phyloP scores from a whole-genome alignment of 225 moss, liverwort and hornwort genomes.

The Physcomitrellopsis africana region DNA sequence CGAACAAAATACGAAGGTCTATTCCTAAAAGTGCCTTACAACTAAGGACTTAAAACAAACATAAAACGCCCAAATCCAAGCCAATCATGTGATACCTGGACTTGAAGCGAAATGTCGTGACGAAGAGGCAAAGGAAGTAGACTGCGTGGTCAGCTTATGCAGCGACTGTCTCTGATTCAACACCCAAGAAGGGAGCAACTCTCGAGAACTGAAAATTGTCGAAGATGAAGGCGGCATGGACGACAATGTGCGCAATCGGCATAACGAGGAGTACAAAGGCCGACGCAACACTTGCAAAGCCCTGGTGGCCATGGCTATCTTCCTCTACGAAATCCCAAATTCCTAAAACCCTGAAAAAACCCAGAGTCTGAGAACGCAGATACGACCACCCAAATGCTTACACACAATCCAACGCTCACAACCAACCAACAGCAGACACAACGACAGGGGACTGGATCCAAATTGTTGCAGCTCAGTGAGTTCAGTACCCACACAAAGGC shows the following conservation, averaged over 20 bases:
- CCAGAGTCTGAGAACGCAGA: neutral
- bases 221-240: neutral
- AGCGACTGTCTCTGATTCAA: conserved; percentile 25
- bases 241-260: conserved; percentile 22
- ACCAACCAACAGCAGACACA: neutral
- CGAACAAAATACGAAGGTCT: too few species aligned
- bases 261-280: conserved; percentile 36
- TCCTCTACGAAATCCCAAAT: neutral
- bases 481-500: neutral
- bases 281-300: conserved; percentile 47
- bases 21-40: too few species aligned
- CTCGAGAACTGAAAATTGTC: neutral
- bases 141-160: conserved; percentile 20
- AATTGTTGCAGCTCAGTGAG: neutral
- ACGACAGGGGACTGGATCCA: neutral
- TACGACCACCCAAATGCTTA: neutral
- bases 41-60: neutral
- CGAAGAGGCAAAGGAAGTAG: conserved; percentile 19
- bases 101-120: conserved; percentile 35
- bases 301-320: conserved; percentile 38
- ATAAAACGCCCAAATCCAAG: neutral
- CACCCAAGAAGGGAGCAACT: neutral
- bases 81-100: conserved; percentile 28
- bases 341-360: neutral
- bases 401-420: neutral